Percentiles rank a stretch among this genome's conserved stretches.
Conservation (phyloP, 2,329 filamentous ascomycete species). For the Elsinoe ampelina region DNA sequence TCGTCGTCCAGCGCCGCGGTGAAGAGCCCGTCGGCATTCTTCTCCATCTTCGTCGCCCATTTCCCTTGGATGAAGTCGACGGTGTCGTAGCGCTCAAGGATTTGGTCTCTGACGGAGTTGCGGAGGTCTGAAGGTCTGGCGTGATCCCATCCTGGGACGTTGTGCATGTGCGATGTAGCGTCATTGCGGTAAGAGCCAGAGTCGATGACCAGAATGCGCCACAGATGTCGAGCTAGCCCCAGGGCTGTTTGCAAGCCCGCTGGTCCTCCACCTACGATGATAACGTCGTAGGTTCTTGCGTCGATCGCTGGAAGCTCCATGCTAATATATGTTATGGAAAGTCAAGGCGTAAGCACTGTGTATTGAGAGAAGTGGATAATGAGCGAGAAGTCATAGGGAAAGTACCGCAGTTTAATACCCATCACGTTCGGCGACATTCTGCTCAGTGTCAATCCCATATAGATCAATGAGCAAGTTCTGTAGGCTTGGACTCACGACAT, state of each 20-base stretch:
- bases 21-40: not conserved
- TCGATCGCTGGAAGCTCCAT: no score
- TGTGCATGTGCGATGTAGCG: conserved; percentile 38
- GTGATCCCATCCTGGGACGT: conserved; percentile 32
- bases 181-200: conserved; percentile 36
- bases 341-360: no score
- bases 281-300: not conserved
- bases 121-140: conserved; percentile 27
- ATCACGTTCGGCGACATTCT: no score
- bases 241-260: not conserved
- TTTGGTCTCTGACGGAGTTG: conserved; percentile 22
- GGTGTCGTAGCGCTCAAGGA: not conserved
- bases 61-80: not conserved
- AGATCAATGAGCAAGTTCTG: no score
- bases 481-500: no score
- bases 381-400: no score
- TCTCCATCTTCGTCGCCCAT: not conserved
- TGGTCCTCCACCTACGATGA: not conserved
- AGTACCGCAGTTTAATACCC: no score
- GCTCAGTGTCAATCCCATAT: no score
- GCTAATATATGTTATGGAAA: no score
- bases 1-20: not conserved
- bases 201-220: conserved; percentile 32
- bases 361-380: no score
- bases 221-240: conserved; percentile 13